A percentile compares a stretch with the other conserved stretches of the same genome.
phyloP scores from a whole-genome alignment of 2,329 filamentous ascomycete species.

The Dendryphion nanum region DNA sequence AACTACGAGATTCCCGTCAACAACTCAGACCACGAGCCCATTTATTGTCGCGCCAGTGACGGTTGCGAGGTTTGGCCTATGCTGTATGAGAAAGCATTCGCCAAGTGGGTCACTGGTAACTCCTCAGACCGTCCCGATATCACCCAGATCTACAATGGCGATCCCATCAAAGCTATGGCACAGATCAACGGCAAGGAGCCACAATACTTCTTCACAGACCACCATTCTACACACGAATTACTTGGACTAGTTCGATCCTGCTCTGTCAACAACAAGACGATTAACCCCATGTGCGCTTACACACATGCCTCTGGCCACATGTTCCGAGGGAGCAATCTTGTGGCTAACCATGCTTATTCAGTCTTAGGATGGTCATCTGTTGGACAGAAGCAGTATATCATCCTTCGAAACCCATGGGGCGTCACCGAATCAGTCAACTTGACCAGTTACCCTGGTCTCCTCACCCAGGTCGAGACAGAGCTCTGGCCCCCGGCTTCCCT shows the following conservation, averaged over 20 bases:
- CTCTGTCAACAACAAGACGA: constrained; percentile 6
- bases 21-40: constrained; percentile 44
- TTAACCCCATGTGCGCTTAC: constrained; percentile 7
- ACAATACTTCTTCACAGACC: constrained; percentile 3
- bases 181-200: constrained; percentile 6
- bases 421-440: constrained; percentile 3
- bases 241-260: constrained; percentile 2
- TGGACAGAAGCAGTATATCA: constrained; percentile 3
- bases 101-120: constrained; percentile 43
- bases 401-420: constrained; percentile 7
- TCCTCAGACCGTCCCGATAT: constrained; percentile 41
- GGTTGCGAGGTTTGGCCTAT: constrained; percentile 46
- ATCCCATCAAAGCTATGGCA: constrained; percentile 6
- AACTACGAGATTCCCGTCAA: constrained; percentile 47
- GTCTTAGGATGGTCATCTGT: constrained; percentile 3
- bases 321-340: constrained; percentile 5
- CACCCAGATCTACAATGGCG: constrained; percentile 23
- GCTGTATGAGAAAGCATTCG: constrained; percentile 51
- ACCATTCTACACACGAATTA: constrained; percentile 1
- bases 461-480: constrained; percentile 1
- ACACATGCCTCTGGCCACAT: constrained; percentile 3
- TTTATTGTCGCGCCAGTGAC: constrained; percentile 45
- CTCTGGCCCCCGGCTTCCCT: constrained; percentile 5
- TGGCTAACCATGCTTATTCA: constrained; percentile 5
- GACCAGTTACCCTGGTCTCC: constrained; percentile 4